phyloP scores from a whole-genome alignment of 805 yeast genomes.

The Starmerella stigmatis region DNA sequence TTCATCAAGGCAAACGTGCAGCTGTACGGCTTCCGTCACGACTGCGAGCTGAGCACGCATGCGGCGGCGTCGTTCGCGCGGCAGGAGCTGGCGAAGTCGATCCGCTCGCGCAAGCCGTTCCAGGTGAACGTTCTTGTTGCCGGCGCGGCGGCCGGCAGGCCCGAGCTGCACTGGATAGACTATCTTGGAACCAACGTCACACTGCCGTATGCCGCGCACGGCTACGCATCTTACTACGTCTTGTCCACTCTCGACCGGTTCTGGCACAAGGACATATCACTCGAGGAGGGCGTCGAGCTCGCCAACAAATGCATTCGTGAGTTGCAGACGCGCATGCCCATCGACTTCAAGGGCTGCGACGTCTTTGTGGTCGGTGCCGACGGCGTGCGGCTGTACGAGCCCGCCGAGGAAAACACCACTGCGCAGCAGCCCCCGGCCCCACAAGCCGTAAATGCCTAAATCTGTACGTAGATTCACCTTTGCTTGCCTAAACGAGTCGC shows the following conservation, averaged over 20 bases:
- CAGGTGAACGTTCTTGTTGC: constrained; percentile 88
- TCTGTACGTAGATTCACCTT: no score
- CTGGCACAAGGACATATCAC: constrained; percentile 62
- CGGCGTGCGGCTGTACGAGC: constrained; percentile 35
- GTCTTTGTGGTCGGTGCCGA: constrained; percentile 57
- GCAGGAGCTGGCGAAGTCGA: constrained; percentile 72
- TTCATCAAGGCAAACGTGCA: constrained; percentile 87
- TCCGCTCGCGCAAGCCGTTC: constrained; percentile 90
- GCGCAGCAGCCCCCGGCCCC: not conserved
- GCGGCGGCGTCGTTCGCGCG: constrained; percentile 85
- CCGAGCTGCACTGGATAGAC: constrained; percentile 79
- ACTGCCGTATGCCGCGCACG: constrained; percentile 95
- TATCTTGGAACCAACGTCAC: constrained; percentile 86
- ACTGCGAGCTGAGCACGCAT: constrained; percentile 66
- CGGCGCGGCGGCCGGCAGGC: constrained; percentile 59
- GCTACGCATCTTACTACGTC: constrained; percentile 94
- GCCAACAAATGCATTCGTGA: constrained; percentile 67
- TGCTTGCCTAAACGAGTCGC: not conserved
- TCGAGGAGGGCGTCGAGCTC: constrained; percentile 69
- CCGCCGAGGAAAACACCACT: constrained; percentile 1
- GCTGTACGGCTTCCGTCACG: constrained; percentile 76
- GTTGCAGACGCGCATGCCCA: constrained; percentile 73
- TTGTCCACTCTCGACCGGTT: constrained; percentile 84
- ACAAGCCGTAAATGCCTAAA: not conserved
- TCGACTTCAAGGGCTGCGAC: constrained; percentile 82